A percentile compares a stretch with the other conserved stretches of the same genome.
Conservation (phyloP, 2,329 filamentous ascomycete species). For the Pyricularia sp. region DNA sequence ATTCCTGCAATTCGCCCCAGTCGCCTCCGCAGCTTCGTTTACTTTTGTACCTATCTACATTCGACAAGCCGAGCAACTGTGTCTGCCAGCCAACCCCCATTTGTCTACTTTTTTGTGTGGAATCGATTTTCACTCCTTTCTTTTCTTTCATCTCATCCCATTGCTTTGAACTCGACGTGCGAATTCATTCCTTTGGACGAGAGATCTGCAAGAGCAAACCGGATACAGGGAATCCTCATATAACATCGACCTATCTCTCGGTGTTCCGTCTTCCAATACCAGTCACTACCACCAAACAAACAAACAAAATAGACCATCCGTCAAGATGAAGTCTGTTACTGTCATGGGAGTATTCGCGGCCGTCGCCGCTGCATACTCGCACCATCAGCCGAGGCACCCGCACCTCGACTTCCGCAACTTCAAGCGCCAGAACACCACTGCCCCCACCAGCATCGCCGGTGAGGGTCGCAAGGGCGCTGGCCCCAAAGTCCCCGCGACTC, state of each 20-base stretch:
- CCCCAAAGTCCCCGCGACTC: not conserved
- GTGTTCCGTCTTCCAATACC: not conserved
- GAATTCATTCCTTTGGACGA: not conserved
- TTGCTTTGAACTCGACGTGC: conserved; percentile 1
- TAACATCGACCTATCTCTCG: not conserved
- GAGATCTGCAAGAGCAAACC: not conserved
- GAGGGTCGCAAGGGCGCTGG: not conserved
- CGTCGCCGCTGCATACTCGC: conserved; percentile 1
- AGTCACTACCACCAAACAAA: not conserved
- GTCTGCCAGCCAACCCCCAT: conserved; percentile 3
- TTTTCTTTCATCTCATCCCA: not conserved
- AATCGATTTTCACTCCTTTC: conserved; percentile 5
- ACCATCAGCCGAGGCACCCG: conserved; percentile 3
- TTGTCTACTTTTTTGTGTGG: not conserved
- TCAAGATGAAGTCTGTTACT: conserved; percentile 5
- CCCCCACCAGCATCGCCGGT: not conserved
- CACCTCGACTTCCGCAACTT: conserved; percentile 6
- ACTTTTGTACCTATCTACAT: not conserved
- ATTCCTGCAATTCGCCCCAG: not conserved
- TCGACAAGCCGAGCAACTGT: conserved; percentile 1
- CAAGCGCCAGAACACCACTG: conserved; percentile 1
- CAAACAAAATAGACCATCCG: not conserved
- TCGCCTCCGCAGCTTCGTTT: not conserved
- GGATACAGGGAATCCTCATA: not conserved
- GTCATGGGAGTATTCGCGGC: conserved; percentile 3